A percentile compares a stretch with the other conserved stretches of the same genome.
phyloP scores from a whole-genome alignment of 208 protist genomes.

The Trypanosoma rangeli region DNA sequence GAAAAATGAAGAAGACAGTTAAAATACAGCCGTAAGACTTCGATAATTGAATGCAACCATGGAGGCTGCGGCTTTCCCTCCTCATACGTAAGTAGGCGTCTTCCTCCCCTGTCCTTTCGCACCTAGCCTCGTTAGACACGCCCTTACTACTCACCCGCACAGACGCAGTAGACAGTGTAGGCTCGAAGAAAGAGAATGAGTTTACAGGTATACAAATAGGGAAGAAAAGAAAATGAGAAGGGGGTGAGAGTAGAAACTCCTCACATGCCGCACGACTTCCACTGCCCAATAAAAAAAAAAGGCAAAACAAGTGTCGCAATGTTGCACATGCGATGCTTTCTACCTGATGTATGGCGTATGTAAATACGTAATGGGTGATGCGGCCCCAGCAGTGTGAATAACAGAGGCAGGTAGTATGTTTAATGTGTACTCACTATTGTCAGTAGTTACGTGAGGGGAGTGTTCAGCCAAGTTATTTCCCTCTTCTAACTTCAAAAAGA shows the following conservation, averaged over 20 bases:
- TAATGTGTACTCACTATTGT: background rate
- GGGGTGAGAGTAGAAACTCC: background rate
- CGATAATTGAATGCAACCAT: background rate
- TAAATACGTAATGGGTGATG: slow-evolving; percentile 1
- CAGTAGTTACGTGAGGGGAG: background rate
- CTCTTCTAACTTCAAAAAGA: background rate
- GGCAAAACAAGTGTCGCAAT: background rate
- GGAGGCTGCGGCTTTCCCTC: background rate
- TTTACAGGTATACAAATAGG: background rate
- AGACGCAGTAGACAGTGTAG: background rate
- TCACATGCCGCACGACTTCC: too few species aligned
- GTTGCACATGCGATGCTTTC: background rate
- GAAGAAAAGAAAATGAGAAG: background rate
- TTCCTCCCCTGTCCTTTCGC: background rate
- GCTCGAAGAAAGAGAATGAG: background rate
- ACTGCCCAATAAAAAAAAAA: background rate
- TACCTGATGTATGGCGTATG: background rate
- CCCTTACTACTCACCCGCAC: background rate
- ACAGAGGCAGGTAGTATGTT: background rate
- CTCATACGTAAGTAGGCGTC: background rate
- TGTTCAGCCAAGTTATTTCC: background rate
- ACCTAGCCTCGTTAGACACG: background rate
- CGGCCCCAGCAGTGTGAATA: background rate
- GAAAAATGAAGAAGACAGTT: background rate
- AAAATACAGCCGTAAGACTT: background rate